phyloP scores from a whole-genome alignment of 2,329 filamentous ascomycete genomes.

The Cladophialophora bantiana region DNA sequence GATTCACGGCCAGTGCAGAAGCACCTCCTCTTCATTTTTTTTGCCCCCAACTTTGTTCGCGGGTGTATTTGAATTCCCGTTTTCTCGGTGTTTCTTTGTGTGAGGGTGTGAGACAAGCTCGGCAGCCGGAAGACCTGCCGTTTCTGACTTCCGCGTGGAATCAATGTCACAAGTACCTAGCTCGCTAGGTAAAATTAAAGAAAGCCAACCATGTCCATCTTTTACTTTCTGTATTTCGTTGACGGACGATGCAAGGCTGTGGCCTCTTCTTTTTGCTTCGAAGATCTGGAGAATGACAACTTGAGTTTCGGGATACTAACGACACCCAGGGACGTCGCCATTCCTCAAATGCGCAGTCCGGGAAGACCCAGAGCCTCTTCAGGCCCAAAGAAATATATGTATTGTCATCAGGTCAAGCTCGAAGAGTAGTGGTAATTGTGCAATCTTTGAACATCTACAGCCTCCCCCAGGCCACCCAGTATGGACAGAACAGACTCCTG shows the following conservation, averaged over 20 bases:
- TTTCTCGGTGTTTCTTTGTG: background rate
- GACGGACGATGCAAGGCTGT: too few relatives aligned
- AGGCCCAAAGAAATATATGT: background rate
- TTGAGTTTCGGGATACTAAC: background rate
- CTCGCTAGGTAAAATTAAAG: too few relatives aligned
- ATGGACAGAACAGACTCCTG: background rate
- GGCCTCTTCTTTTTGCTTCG: too few relatives aligned
- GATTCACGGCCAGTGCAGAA: constrained; percentile 23
- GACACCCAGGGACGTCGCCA: too few relatives aligned
- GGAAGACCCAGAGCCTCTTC: too few relatives aligned
- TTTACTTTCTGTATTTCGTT: too few relatives aligned
- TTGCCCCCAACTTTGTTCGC: background rate
- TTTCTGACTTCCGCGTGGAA: too few relatives aligned
- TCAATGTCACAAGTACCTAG: too few relatives aligned
- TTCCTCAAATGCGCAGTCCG: too few relatives aligned
- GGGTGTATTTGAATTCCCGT: background rate
- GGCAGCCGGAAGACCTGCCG: too few relatives aligned
- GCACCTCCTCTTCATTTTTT: background rate
- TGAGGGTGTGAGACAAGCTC: background rate
- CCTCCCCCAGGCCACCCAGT: background rate
- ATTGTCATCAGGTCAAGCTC: background rate
- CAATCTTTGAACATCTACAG: constrained; percentile 1
- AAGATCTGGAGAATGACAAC: too few relatives aligned
- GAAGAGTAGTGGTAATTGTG: background rate
- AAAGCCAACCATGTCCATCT: too few relatives aligned